Conservation (phyloP, 805 yeast species). For the Metschnikowia reukaufii region DNA sequence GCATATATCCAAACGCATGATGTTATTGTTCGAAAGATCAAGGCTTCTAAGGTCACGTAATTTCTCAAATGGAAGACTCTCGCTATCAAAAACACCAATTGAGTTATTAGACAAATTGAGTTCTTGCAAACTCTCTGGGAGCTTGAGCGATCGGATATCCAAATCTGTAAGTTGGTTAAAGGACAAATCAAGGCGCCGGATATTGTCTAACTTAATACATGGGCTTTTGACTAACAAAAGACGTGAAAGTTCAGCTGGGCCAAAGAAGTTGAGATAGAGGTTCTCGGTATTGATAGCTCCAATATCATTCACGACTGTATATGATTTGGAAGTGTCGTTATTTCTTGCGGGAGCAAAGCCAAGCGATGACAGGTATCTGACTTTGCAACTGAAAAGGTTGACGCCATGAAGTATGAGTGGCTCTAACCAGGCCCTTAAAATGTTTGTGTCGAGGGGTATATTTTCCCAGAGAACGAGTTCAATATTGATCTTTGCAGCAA, state of each 20-base stretch:
- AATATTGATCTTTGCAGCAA: conserved; percentile 18
- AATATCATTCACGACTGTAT: not conserved
- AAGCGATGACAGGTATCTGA: conserved; percentile 16
- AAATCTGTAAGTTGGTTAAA: conserved; percentile 27
- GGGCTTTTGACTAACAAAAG: not conserved
- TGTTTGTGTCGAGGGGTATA: conserved; percentile 8
- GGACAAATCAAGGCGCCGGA: conserved; percentile 26
- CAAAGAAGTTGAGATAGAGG: conserved; percentile 24
- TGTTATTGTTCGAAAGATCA: conserved; percentile 27
- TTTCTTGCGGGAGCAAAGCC: conserved; percentile 1
- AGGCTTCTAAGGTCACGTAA: conserved; percentile 18
- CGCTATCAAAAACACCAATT: conserved; percentile 18
- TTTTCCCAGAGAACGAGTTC: conserved; percentile 18
- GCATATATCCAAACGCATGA: conserved; percentile 15
- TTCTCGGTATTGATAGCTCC: conserved; percentile 13
- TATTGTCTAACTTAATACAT: conserved; percentile 2
- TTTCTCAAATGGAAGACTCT: conserved; percentile 17
- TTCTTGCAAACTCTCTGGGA: conserved; percentile 22
- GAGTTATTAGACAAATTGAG: conserved; percentile 32
- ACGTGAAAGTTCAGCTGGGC: conserved; percentile 10
- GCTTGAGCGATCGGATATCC: conserved; percentile 16
- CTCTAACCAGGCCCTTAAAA: conserved; percentile 13
- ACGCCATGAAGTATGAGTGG: conserved; percentile 16
- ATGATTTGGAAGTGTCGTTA: not conserved
- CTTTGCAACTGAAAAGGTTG: conserved; percentile 17